Evolutionary conservation across 768 basidiomycete species (phyloP), one percentile per base, ranked within the genome.

Genomic region (Trametopsis cervina): DNA sequence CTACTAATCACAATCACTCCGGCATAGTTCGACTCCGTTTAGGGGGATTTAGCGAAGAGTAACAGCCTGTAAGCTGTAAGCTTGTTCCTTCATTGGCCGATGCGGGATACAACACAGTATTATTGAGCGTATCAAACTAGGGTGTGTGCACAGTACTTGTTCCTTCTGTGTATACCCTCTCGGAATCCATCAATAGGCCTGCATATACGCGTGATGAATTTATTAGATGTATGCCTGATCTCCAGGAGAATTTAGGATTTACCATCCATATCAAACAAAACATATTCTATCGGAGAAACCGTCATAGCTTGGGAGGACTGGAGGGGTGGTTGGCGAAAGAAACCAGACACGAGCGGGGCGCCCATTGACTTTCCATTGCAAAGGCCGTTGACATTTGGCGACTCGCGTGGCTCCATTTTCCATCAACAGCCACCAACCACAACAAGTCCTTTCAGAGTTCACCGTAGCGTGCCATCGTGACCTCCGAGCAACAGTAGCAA

Each of bases 11-110:
- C n/a, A n/a, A n/a, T n/a, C 27, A 18, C 22, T 9, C 17, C 10
- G 39, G 18, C 10, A 40, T 18, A 40, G 7, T 9, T 18, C n/a
- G n/a, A n/a, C n/a, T n/a, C n/a, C n/a, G n/a, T n/a, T n/a, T n/a
- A n/a, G n/a, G n/a, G n/a, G n/a, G n/a, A n/a, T n/a, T n/a, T n/a
- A n/a, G n/a, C 24, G 35, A 10, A n/a, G 10, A 10, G n/a, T 10
- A n/a, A n/a, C n/a, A n/a, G n/a, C 22, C 86, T 88, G 57, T 84
- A 82, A 9, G 70, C 72, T 15, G 71, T 77, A n/a, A 94, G 77
- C 43, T 89, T 82, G 22, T 78, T 73, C 66, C 91, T 87, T 85
- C n/a, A n/a, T n/a, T n/a, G n/a, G n/a, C n/a, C n/a, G n/a, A n/a
- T n/a, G n/a, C n/a, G n/a, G 57, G 44, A 47, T 42, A 40, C 40